Conservation (phyloP, 352 stramenopile genomes). For the Globisporangium viniferum region DNA sequence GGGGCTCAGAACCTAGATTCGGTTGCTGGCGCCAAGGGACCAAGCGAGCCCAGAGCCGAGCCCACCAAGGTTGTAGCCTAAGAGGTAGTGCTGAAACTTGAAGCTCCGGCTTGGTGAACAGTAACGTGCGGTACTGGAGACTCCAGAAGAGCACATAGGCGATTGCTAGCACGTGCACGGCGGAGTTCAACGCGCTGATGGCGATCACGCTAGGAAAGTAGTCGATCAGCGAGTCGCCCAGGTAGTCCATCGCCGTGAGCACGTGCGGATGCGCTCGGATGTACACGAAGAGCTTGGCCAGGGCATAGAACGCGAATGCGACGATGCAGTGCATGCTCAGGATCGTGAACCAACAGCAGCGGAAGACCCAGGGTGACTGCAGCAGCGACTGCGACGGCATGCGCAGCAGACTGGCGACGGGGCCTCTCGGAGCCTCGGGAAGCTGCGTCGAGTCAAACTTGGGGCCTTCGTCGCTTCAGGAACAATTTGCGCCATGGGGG, state of each 20-base stretch:
- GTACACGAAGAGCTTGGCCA: slow-evolving; percentile 7
- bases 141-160: slow-evolving; percentile 10
- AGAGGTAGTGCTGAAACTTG: background rate
- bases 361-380: background rate
- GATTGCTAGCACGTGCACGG: background rate
- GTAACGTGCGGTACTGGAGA: background rate
- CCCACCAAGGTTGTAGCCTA: background rate
- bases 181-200: slow-evolving; percentile 1
- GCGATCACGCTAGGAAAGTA: slow-evolving; percentile 3
- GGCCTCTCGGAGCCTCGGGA: background rate
- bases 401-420: background rate
- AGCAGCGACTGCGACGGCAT: background rate
- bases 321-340: slow-evolving; percentile 5
- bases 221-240: slow-evolving; percentile 3
- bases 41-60: background rate
- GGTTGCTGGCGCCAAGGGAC: background rate
- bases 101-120: slow-evolving; percentile 3
- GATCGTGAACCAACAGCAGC: slow-evolving; percentile 3
- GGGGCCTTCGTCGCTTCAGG: background rate
- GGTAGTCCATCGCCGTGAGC: slow-evolving; percentile 4
- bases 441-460: background rate
- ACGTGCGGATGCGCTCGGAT: slow-evolving; percentile 1
- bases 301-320: slow-evolving; percentile 2
- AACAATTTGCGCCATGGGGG: background rate
- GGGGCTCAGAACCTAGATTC: background rate